Percentiles rank a stretch among this genome's conserved stretches.
phyloP scores from a whole-genome alignment of 179 eudicot genomes.

The Dionaea muscipula region DNA sequence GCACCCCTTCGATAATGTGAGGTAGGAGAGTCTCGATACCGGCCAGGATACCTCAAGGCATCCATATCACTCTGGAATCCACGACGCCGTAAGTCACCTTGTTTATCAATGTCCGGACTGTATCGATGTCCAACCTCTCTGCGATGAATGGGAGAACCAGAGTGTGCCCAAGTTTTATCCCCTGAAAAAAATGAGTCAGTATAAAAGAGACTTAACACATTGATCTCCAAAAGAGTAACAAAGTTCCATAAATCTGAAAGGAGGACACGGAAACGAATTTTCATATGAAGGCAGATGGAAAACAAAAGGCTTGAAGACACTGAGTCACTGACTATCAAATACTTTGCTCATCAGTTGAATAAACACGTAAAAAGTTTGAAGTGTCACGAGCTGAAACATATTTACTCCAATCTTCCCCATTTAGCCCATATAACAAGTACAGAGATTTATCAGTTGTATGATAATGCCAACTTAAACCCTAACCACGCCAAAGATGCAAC shows the following conservation, averaged over 20 bases:
- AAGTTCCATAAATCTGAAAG: conserved; percentile 10
- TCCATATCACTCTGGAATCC: conserved; percentile 60
- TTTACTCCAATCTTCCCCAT: conserved; percentile 20
- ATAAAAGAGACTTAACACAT: conserved; percentile 26
- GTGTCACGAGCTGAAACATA: conserved; percentile 6
- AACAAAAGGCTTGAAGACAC: neutral
- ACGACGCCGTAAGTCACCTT: conserved; percentile 54
- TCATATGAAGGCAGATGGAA: conserved; percentile 1
- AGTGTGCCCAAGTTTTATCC: conserved; percentile 67
- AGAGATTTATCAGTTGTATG: conserved; percentile 14
- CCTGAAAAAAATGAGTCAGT: conserved; percentile 33
- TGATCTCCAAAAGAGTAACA: conserved; percentile 30
- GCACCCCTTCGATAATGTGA: conserved; percentile 46
- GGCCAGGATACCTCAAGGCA: conserved; percentile 39
- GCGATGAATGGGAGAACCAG: conserved; percentile 77
- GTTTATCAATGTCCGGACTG: conserved; percentile 57
- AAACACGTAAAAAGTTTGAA: neutral
- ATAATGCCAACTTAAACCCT: conserved; percentile 13
- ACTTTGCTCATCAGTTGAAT: conserved; percentile 2
- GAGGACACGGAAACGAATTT: neutral
- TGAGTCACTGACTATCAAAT: conserved; percentile 3
- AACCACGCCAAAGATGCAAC: conserved; percentile 8
- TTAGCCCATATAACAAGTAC: conserved; percentile 13
- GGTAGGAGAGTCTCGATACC: conserved; percentile 65
- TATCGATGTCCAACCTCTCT: conserved; percentile 58